Evolutionary conservation across 2,329 filamentous ascomycete genomes (phyloP), one percentile per base, ranked within the genome.

Genomic region (Dactylellina sp.): DNA sequence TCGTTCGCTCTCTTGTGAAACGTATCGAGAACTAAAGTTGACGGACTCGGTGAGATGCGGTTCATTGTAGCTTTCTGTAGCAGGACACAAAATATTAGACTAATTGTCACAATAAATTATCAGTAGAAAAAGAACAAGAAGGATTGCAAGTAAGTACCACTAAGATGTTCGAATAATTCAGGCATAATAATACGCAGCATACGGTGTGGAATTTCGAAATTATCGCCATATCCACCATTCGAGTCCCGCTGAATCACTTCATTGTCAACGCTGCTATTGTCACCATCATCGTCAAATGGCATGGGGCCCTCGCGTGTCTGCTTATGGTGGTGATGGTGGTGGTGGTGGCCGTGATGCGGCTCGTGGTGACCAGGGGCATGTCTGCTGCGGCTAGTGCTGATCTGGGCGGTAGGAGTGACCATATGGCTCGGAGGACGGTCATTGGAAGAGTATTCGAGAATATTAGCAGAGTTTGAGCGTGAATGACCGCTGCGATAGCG

Each of bases 1-100:
- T 20, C 88, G 85, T 76, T 90, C 88, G 24, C 92, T 83, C 2
- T 93, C 84, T 80, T 93, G 91, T 89, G 71, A 20, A n/a, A 53
- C 63, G 63, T 77, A 72, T 60, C 70, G 61, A 22, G 61, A 61
- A 37, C 59, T 60, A 37, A 61, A 74, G 47, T 66, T 74, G 56
- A 66, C 70, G 11, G 70, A 60, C 40, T 74, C 70, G 22, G 47
- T 50, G 53, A 78, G 68, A 28, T 50, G 49, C 24, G 28, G 39
- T 37, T 75, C 42, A 52, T 64, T 20, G 35, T 71, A 53, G 37
- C 50, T 42, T 50, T 70, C 74, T 64, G 60, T 28, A 37, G 16
- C 37, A 42, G 28, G 37, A 12, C 24, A 77, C 75, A 46, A 7
- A 50, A 32, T 7, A 28, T 62, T 25, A 71, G 61, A 32, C 25